Base-by-base conservation (phyloP, 768 basidiomycete species). In the Leccinum subgranulosum region DNA sequence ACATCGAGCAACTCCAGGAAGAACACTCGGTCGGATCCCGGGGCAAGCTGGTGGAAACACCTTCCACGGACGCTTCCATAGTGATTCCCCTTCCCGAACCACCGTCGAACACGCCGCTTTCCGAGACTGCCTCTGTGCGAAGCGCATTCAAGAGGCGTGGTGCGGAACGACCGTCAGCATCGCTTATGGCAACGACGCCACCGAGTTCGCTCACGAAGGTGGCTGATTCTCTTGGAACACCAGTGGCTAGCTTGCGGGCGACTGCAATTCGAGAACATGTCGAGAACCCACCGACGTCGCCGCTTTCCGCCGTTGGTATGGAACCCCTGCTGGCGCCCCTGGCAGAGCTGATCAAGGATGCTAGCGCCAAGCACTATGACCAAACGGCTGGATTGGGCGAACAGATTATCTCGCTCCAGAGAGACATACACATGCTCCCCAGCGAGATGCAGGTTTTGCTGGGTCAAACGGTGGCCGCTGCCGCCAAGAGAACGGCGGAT, bases 361-460 rank as follows among this genome's bases (percentile, higher is more conserved):
- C 59, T n/a, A 74, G 68, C 47, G 70, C 66, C 31, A 72, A 75
- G 25, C 69, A 74, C 46, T 73, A 72, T n/a, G 72, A 70, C 41
- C 72, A 75, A 31, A 73, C 72, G 1, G 70, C 68, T 12, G 74
- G 68, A 14, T 46, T 73, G 14, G 65, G 66, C 12, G 69, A 75
- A 55, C 70, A 75, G 28, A 67, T 73, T 21, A 70, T 74, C 34
- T 57, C 72, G n/a, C 66, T 73, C 21, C 63, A 73, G 31, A 64
- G 63, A 31, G 70, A 75, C 45, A 58, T 74, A 23, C 64, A 69
- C 19, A 33, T 60, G 43, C 65, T 73, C 27, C 73, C 68, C 25
- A 60, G 62, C 6, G 70, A 75, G 23, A 57, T 73, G 19, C 60
- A 62, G 21, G 31, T 50, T 15, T 52, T 61, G 36, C 34, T 74